phyloP scores from a whole-genome alignment of 108 stramenopile species.

The Cylindrotheca fusiformis region DNA sequence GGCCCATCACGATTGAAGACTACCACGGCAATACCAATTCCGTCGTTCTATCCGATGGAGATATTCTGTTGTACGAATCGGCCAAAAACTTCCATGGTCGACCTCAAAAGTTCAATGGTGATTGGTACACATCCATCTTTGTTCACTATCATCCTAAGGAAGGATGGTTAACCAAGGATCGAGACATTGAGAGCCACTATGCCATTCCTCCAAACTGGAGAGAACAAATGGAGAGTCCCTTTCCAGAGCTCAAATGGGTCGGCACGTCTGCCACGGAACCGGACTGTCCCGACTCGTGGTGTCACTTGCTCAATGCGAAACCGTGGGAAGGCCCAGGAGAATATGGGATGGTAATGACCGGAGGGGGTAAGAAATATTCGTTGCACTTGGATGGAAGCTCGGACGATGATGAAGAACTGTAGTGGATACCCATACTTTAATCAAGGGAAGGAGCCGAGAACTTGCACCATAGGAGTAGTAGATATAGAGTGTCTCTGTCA shows the following conservation, averaged over 20 bases:
- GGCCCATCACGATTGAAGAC: conserved; percentile 58
- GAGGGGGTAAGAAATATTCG: conserved; percentile 28
- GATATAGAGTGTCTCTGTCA: too few relatives aligned
- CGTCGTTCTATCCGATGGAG: conserved; percentile 61
- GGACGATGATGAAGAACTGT: conserved; percentile 13
- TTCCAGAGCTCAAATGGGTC: conserved; percentile 36
- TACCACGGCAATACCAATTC: conserved; percentile 38
- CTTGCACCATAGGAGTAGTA: too few relatives aligned
- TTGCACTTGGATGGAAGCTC: conserved; percentile 20
- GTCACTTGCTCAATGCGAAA: conserved; percentile 17
- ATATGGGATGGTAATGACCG: conserved; percentile 40
- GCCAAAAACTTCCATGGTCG: conserved; percentile 83
- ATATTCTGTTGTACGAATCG: conserved; percentile 84
- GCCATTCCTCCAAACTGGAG: conserved; percentile 33
- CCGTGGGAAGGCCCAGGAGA: conserved; percentile 43
- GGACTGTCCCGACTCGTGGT: conserved; percentile 53
- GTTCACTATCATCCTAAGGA: conserved; percentile 77
- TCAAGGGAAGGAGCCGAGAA: too few relatives aligned
- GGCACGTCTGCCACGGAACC: conserved; percentile 74
- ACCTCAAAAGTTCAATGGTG: conserved; percentile 62
- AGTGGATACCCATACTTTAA: too few relatives aligned
- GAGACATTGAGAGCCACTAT: conserved; percentile 63
- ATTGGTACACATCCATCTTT: conserved; percentile 76
- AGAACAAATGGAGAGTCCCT: not conserved
- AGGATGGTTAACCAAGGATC: conserved; percentile 29